Percentiles rank a stretch among this genome's conserved stretches.
phyloP scores from a whole-genome alignment of 2,329 filamentous ascomycete species.

The Polytolypa hystricis region DNA sequence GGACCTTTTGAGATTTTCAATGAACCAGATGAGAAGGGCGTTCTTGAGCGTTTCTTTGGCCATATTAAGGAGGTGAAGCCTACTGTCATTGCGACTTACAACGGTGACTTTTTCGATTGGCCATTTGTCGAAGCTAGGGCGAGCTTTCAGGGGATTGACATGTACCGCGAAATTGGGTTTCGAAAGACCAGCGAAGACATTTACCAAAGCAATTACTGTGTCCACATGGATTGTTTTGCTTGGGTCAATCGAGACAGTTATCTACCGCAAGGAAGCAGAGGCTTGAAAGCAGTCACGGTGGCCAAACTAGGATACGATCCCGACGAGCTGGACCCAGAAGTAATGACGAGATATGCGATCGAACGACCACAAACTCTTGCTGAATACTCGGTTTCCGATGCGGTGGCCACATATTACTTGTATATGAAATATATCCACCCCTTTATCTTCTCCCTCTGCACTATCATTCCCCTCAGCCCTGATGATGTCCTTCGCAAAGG shows the following conservation, averaged over 20 bases:
- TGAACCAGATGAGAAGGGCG: conserved; percentile 78
- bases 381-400: conserved; percentile 97
- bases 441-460: conserved; percentile 97
- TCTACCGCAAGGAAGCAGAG: conserved; percentile 89
- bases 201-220: conserved; percentile 90
- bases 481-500: conserved; percentile 92
- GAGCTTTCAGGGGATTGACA: conserved; percentile 90
- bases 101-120: conserved; percentile 99
- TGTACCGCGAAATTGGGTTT: conserved; percentile 98
- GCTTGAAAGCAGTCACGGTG: conserved; percentile 92
- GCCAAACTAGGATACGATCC: conserved; percentile 97
- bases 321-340: conserved; percentile 89
- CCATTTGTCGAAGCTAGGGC: conserved; percentile 91
- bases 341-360: conserved; percentile 83
- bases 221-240: conserved; percentile 97
- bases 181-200: conserved; percentile 91
- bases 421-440: conserved; percentile 99
- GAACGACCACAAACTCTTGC: conserved; percentile 89
- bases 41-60: conserved; percentile 85
- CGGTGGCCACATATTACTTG: conserved; percentile 94
- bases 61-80: conserved; percentile 92
- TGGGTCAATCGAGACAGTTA: conserved; percentile 99
- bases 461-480: conserved; percentile 82
- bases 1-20: conserved; percentile 98
- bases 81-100: conserved; percentile 98